Base-by-base conservation (phyloP, 257 asterid genomes). In the Penstemon barbatus region DNA sequence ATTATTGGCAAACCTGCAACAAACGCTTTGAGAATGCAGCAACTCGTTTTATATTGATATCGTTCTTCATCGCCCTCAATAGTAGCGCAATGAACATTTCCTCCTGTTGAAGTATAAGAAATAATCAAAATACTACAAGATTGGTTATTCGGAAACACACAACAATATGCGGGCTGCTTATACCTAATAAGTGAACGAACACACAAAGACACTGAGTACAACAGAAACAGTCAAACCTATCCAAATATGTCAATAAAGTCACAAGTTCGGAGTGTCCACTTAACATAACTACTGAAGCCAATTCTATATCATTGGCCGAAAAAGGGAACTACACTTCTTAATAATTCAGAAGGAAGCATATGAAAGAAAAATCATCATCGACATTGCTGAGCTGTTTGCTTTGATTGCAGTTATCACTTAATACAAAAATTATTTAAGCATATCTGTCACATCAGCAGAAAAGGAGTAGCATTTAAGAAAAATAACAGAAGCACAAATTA, bases 11-110 rank as follows among this genome's bases (percentile, higher is more conserved):
- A 70, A 93, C 99, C 97, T 93, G 99, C 67, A 93, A 75, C 78
- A 93, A 80, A 51, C 97, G 96, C 87, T 93, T 93, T 7, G 97
- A 71, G 74, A 93, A 93, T 63, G 97, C 97, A 68, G 96, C 92
- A 69, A 88, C 88, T 61, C 97, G 77, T 79, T 87, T 93, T 57
- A 93, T 71, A 74, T 93, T 87, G 71, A 93, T 78, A 79, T 90
- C 99, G 79, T 83, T 93, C 87, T 93, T 93, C 99, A 93, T 90
- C 25, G 97, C 91, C 81, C 95, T 85, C 64, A 88, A 71, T 70
- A 88, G 72, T 19, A 92, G 83, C 51, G 95, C 97, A 69, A 92
- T 81, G 71, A 93, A 90, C 90, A 91, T 79, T 79, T 91, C 99
- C 78, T 93, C 97, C 99, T 93, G 87, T 58, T 77, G 71, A 57